These are phyloP conservation scores for Postia placenta DNA, from an alignment of 768 basidiomycete species.

Conservation along the genomic window DNA sequence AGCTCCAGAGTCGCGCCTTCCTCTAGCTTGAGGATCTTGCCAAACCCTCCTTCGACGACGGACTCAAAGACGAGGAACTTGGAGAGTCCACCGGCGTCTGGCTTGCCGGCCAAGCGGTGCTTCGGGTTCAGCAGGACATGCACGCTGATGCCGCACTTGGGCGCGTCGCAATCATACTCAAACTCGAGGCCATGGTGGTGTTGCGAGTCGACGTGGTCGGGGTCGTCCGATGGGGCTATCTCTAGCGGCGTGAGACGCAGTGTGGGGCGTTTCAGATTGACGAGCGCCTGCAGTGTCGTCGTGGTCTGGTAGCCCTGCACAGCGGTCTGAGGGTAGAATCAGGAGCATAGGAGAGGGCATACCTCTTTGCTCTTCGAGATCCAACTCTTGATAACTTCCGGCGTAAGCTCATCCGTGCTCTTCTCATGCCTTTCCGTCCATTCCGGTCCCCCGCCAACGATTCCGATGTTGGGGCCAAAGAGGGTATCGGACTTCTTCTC, in stretches of 20 bases:
- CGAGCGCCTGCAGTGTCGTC: conserved; percentile 89
- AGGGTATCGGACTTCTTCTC: conserved; percentile 73
- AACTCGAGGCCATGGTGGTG: conserved; percentile 82
- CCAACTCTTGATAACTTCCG: conserved; percentile 79
- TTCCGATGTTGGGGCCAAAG: conserved; percentile 89
- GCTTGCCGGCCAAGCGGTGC: conserved; percentile 45
- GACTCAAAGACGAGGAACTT: conserved; percentile 55
- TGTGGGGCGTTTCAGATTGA: conserved; percentile 90
- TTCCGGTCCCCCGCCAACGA: conserved; percentile 57
- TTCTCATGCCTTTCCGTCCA: conserved; percentile 69
- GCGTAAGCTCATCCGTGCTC: conserved; percentile 68
- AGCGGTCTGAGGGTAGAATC: background rate
- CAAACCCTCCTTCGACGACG: conserved; percentile 80
- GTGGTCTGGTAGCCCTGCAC: conserved; percentile 72
- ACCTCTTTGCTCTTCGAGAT: conserved; percentile 87
- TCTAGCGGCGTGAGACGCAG: conserved; percentile 68
- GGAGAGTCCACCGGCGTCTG: conserved; percentile 23
- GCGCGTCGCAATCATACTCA: conserved; percentile 87
- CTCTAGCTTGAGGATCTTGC: conserved; percentile 62
- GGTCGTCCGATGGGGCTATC: conserved; percentile 35
- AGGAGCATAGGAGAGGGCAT: conserved; percentile 17
- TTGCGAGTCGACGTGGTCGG: conserved; percentile 38
- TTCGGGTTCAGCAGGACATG: conserved; percentile 65
- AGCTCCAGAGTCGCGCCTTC: conserved; percentile 79
- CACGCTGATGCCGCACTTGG: conserved; percentile 76